A percentile compares a stretch with the other conserved stretches of the same genome.
Evolutionary conservation across 73 alveolate species (phyloP).

Genomic region (Breviolum minutum): DNA sequence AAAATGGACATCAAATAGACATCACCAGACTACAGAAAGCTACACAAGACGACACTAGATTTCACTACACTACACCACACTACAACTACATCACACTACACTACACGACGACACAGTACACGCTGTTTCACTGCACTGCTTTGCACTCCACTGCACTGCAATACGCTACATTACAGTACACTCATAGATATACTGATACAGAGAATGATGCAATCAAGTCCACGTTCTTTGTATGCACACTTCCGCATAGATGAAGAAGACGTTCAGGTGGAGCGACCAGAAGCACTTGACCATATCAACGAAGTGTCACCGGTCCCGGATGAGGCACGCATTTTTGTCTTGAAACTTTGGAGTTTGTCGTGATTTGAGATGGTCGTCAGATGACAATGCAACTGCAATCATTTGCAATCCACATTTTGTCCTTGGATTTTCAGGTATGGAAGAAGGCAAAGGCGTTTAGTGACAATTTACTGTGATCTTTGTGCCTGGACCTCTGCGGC

Average conservation of each 20-base stretch:
- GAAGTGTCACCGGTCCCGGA: conserved; percentile 83
- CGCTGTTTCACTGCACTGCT: no score
- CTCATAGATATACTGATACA: no score
- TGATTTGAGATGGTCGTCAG: neutral
- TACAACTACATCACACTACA: no score
- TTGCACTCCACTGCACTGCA: no score
- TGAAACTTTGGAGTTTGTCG: neutral
- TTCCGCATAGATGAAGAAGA: no score
- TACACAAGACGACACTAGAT: no score
- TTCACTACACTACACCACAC: no score
- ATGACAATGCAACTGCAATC: neutral
- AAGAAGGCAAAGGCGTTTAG: conserved; percentile 79
- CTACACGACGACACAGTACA: no score
- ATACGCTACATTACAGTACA: no score
- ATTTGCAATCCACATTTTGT: neutral
- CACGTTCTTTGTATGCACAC: no score
- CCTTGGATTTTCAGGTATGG: conserved; percentile 22
- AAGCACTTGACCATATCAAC: conserved; percentile 37
- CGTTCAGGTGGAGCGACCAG: conserved; percentile 59
- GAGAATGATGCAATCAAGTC: no score
- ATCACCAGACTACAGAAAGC: no score
- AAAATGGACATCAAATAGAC: neutral
- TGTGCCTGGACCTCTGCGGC: neutral
- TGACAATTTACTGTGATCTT: conserved; percentile 29
- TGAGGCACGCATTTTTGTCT: neutral